phyloP scores from a whole-genome alignment of 305 asterid genomes.

The Striga hermonthica region DNA sequence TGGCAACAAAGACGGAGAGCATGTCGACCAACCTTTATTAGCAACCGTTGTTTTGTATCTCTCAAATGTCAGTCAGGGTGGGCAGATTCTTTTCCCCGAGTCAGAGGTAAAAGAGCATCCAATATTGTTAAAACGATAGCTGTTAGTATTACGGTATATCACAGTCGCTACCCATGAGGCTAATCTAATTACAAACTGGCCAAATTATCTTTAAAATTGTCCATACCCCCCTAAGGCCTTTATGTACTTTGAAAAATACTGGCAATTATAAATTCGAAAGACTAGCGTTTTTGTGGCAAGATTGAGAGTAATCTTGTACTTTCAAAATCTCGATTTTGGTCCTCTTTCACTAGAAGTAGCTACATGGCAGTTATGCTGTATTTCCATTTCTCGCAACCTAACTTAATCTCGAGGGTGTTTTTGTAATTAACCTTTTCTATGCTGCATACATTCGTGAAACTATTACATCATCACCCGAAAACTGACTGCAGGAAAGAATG shows the following conservation, averaged over 20 bases:
- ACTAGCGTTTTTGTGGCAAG: not conserved
- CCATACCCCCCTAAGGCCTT: no score
- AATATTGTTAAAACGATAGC: slow-evolving; percentile 6
- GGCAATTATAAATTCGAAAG: no score
- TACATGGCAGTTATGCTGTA: no score
- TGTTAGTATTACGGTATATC: not conserved
- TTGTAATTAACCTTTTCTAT: not conserved
- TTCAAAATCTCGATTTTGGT: no score
- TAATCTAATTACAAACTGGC: no score
- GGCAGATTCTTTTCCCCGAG: slow-evolving; percentile 67
- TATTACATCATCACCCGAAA: slow-evolving; percentile 14
- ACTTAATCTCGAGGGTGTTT: not conserved
- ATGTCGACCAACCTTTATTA: slow-evolving; percentile 46
- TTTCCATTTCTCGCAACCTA: not conserved
- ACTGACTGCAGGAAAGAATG: slow-evolving; percentile 43
- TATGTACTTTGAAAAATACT: no score
- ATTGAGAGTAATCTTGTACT: not conserved
- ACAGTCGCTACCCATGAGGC: no score
- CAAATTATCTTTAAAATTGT: no score
- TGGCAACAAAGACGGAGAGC: slow-evolving; percentile 32
- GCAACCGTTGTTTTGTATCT: slow-evolving; percentile 80
- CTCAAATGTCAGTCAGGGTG: slow-evolving; percentile 63
- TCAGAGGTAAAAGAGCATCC: slow-evolving; percentile 48
- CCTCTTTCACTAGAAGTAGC: no score
- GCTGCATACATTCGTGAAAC: not conserved